These are phyloP conservation scores for Smithsoniella earleae DNA, from an alignment of 163 green algal genomes.

Conservation along the genomic window DNA sequence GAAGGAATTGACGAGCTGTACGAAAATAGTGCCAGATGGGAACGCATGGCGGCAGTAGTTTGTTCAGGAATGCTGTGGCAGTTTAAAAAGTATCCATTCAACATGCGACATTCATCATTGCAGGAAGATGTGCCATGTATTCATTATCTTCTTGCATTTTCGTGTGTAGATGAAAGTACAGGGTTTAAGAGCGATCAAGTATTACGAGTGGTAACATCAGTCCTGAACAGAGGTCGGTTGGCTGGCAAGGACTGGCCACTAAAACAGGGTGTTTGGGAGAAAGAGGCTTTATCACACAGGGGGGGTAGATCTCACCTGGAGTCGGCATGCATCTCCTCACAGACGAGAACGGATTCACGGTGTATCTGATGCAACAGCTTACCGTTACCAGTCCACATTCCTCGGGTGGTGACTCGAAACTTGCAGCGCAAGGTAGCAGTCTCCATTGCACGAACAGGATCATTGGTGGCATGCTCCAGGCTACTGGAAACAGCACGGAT, in stretches of 20 bases:
- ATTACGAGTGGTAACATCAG: not conserved
- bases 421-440: constrained; percentile 25
- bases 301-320: constrained; percentile 35
- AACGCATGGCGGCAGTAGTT: not conserved
- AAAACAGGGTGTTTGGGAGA: not conserved
- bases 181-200: not conserved
- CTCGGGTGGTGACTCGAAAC: constrained; percentile 66
- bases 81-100: constrained; percentile 20
- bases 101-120: not conserved
- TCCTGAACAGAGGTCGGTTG: not conserved
- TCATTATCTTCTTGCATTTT: not conserved
- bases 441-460: constrained; percentile 17
- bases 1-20: not conserved
- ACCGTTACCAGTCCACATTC: constrained; percentile 76
- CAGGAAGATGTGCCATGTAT: no score
- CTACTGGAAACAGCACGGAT: constrained; percentile 34
- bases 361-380: constrained; percentile 59
- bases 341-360: not conserved
- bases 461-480: constrained; percentile 4
- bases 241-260: not conserved
- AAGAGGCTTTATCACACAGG: not conserved
- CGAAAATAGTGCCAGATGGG: not conserved
- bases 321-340: constrained; percentile 4
- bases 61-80: not conserved
- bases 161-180: not conserved